Evolutionary conservation across 345 rosid species (phyloP).

Genomic region (Microthlaspi erraticum): DNA sequence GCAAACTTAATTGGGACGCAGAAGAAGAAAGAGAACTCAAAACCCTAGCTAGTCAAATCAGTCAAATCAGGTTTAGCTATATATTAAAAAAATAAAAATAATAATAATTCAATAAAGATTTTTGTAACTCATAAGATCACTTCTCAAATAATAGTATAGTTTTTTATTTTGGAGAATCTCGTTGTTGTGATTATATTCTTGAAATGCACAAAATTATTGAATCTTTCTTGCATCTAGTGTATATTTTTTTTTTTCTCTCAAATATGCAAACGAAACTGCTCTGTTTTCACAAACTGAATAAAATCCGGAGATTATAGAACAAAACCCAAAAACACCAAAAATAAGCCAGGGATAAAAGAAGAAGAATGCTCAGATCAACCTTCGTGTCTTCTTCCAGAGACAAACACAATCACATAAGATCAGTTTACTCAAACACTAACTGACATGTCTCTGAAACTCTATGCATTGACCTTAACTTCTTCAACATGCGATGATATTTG

Average conservation of each 20-base stretch:
- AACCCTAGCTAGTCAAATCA: neutral
- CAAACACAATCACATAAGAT: slow-evolving; percentile 1
- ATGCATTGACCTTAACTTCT: neutral
- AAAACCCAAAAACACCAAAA: neutral
- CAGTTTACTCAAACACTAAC: slow-evolving; percentile 17
- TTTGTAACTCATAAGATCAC: too few species aligned
- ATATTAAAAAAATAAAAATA: too few species aligned
- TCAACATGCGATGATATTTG: neutral
- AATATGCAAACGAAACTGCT: too few species aligned
- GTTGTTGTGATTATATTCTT: too few species aligned
- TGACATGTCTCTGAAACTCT: slow-evolving; percentile 26
- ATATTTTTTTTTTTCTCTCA: too few species aligned
- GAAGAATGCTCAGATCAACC: slow-evolving; percentile 14
- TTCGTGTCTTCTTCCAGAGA: neutral
- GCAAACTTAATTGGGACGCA: slow-evolving; percentile 9
- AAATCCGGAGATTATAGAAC: neutral
- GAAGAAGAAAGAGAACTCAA: neutral
- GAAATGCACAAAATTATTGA: too few species aligned
- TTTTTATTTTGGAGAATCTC: too few species aligned
- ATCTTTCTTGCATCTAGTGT: too few species aligned
- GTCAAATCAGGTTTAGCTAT: too few species aligned
- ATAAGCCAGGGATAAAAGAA: neutral
- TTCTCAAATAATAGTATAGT: too few species aligned
- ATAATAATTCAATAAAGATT: too few species aligned
- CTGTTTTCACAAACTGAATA: too few species aligned